phyloP scores from a whole-genome alignment of 805 yeast species.

The Saccharomycopsis oosterbeekiorum region DNA sequence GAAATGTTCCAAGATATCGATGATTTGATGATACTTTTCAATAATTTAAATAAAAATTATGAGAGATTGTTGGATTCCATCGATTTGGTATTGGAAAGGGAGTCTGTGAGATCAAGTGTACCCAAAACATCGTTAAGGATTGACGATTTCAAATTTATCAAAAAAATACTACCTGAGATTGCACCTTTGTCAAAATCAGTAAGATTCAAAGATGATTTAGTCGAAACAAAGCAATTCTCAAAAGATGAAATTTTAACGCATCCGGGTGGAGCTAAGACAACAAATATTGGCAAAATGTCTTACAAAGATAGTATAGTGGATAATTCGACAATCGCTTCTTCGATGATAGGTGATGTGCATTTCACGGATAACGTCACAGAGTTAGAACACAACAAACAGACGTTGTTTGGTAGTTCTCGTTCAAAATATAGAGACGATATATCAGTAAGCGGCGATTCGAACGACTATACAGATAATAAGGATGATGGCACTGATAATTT shows the following conservation, averaged over 20 bases:
- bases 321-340: background rate
- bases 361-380: background rate
- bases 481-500: conserved; percentile 3
- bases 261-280: background rate
- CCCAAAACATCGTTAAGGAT: background rate
- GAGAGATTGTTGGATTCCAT: conserved; percentile 11
- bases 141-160: conserved; percentile 8
- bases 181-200: conserved; percentile 13
- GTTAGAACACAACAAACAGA: background rate
- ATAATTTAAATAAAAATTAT: conserved; percentile 1
- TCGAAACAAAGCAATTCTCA: conserved; percentile 9
- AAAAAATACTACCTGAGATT: conserved; percentile 11
- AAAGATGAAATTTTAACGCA: background rate
- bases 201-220: conserved; percentile 16
- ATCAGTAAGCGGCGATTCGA: background rate
- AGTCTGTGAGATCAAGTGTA: background rate
- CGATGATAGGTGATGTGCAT: background rate
- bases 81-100: conserved; percentile 15
- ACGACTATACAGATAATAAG: background rate
- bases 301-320: background rate
- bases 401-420: background rate
- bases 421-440: background rate
- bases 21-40: conserved; percentile 1
- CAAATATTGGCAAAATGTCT: background rate
- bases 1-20: background rate